Conservation (phyloP, 805 yeast species). For the Kodamaea jinghongensis region DNA sequence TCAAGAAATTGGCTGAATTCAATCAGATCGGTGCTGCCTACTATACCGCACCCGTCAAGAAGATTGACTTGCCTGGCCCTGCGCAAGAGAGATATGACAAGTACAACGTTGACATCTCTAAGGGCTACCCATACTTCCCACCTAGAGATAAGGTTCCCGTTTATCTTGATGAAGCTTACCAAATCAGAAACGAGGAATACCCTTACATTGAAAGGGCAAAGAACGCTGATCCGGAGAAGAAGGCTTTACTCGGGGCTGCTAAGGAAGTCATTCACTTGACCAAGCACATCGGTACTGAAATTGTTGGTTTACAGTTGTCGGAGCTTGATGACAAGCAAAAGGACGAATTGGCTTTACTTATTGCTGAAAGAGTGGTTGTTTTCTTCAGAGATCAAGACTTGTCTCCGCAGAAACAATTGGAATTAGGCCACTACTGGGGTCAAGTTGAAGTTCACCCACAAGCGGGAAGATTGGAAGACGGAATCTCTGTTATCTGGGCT, state of each 20-base stretch:
- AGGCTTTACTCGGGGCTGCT: conserved; percentile 31
- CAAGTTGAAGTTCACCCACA: conserved; percentile 26
- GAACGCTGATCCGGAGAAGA: conserved; percentile 30
- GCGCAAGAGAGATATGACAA: conserved; percentile 23
- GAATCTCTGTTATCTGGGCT: conserved; percentile 33
- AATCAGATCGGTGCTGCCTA: conserved; percentile 17
- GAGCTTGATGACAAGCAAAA: conserved; percentile 28
- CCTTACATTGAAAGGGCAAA: conserved; percentile 26
- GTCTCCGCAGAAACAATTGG: conserved; percentile 29
- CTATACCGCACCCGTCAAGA: conserved; percentile 5
- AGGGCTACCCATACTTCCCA: conserved; percentile 28
- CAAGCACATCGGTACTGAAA: conserved; percentile 31
- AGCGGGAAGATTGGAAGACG: conserved; percentile 17
- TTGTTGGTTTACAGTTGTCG: conserved; percentile 28
- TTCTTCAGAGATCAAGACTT: conserved; percentile 31
- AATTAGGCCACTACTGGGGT: conserved; percentile 30
- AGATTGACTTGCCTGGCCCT: conserved; percentile 19
- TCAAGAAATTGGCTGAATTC: conserved; percentile 14
- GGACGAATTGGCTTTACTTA: conserved; percentile 30
- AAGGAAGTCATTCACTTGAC: conserved; percentile 28
- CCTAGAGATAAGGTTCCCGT: conserved; percentile 21
- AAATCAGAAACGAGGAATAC: conserved; percentile 21
- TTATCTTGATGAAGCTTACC: conserved; percentile 25
- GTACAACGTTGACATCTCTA: conserved; percentile 24
- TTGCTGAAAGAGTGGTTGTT: conserved; percentile 31